These are phyloP conservation scores for Coniella vitis DNA, from an alignment of 2,329 filamentous ascomycete species.

Conservation along the genomic window DNA sequence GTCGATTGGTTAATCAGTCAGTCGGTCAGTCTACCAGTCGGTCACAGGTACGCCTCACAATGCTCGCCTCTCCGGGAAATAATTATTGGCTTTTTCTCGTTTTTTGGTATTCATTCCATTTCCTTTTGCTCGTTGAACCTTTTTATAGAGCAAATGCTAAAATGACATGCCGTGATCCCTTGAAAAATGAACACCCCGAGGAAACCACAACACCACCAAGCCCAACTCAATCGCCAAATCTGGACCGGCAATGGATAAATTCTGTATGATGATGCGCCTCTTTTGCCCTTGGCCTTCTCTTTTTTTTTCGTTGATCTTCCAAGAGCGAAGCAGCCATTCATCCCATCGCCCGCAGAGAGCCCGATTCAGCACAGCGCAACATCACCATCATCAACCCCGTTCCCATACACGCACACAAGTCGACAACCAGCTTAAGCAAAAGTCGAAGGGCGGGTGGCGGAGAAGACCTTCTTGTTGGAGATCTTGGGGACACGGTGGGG, in stretches of 20 bases:
- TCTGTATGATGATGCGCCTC: too few relatives aligned
- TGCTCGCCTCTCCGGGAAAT: too few relatives aligned
- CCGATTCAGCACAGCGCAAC: conserved; percentile 7
- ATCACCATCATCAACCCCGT: not conserved
- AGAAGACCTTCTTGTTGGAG: conserved; percentile 84
- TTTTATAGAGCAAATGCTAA: conserved; percentile 48
- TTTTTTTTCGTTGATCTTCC: conserved; percentile 13
- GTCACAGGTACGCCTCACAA: too few relatives aligned
- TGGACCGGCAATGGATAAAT: too few relatives aligned
- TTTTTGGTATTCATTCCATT: conserved; percentile 38
- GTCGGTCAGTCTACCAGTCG: too few relatives aligned
- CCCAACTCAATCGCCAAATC: not conserved
- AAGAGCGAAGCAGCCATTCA: not conserved
- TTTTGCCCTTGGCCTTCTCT: not conserved
- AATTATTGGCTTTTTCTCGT: conserved; percentile 16
- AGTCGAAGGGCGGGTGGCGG: conserved; percentile 87
- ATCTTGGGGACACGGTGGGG: conserved; percentile 89
- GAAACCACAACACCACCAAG: conserved; percentile 34
- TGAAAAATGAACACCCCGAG: conserved; percentile 49
- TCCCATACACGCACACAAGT: conserved; percentile 31
- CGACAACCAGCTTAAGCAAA: conserved; percentile 73
- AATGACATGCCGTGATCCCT: conserved; percentile 53
- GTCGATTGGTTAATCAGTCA: too few relatives aligned
- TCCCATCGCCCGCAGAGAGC: conserved; percentile 23
- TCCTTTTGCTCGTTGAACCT: conserved; percentile 22